A percentile compares a stretch with the other conserved stretches of the same genome.
phyloP scores from a whole-genome alignment of 116 monocot genomes.

The Iris pallida region DNA sequence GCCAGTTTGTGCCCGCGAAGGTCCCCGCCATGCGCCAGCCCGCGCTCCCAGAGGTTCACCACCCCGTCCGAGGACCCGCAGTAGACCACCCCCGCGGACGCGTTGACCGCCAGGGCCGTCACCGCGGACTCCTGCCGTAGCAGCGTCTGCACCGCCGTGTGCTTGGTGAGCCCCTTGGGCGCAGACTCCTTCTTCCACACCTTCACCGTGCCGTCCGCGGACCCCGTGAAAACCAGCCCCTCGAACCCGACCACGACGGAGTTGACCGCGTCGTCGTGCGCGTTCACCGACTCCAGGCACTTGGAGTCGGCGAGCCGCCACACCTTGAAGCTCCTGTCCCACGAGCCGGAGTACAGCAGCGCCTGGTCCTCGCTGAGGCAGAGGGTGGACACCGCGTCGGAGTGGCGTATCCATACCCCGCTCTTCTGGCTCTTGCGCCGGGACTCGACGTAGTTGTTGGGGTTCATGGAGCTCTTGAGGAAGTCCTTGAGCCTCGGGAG shows the following conservation, averaged over 20 bases:
- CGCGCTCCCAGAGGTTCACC: conserved; percentile 35
- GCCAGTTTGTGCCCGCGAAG: conserved; percentile 35
- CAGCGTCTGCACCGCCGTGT: conserved; percentile 18
- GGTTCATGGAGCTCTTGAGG: conserved; percentile 32
- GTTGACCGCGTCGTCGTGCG: conserved; percentile 47
- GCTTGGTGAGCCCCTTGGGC: conserved; percentile 3
- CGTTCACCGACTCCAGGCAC: conserved; percentile 36
- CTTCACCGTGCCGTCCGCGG: conserved; percentile 60
- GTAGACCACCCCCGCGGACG: conserved; percentile 24
- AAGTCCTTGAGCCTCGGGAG: conserved; percentile 36
- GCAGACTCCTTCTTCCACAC: conserved; percentile 42
- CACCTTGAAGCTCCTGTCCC: conserved; percentile 57
- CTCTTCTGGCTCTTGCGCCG: conserved; percentile 13
- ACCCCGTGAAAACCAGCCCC: conserved; percentile 35
- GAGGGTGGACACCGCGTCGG: conserved; percentile 49
- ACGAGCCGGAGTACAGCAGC: conserved; percentile 50
- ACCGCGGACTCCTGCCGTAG: conserved; percentile 40
- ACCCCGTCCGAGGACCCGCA: conserved; percentile 51
- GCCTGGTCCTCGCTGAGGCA: conserved; percentile 25
- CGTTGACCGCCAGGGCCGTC: conserved; percentile 40
- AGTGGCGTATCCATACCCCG: conserved; percentile 38
- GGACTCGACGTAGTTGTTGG: conserved; percentile 45
- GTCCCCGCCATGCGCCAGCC: conserved; percentile 24
- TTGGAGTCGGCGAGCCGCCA: conserved; percentile 31
- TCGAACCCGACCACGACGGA: conserved; percentile 24